A percentile compares a stretch with the other conserved stretches of the same genome.
Conservation (phyloP, 768 basidiomycete species). For the Hygrocybe coccinea region DNA sequence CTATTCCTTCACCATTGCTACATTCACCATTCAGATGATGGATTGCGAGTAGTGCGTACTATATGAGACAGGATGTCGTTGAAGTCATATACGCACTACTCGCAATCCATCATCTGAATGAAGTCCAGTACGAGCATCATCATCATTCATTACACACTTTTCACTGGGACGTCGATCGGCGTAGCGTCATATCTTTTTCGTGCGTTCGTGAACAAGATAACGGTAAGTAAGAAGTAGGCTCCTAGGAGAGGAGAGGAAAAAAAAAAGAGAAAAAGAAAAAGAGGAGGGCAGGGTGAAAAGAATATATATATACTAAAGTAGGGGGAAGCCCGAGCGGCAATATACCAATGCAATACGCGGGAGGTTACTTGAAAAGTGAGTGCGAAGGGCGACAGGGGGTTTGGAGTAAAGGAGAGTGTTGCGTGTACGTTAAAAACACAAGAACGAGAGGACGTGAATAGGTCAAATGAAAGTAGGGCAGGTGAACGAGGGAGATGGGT, state of each 20-base stretch:
- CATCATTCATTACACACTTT: no score
- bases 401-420: neutral
- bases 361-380: neutral
- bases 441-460: no score
- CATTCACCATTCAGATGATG: no score
- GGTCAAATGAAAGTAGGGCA: neutral
- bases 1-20: no score
- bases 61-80: no score
- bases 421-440: neutral
- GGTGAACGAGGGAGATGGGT: slow-evolving; percentile 11
- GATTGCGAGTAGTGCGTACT: no score
- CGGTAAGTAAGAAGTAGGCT: neutral
- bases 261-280: neutral
- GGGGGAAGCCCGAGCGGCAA: neutral
- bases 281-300: neutral
- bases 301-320: neutral
- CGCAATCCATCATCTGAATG: no score
- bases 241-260: neutral
- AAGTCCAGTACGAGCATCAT: no score
- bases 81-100: no score
- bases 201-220: neutral
- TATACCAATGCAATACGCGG: neutral
- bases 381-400: neutral
- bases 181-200: slow-evolving; percentile 2
- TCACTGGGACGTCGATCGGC: no score